Base-by-base conservation (phyloP, 2,329 filamentous ascomycete species). In the Fusarium xylarioides region DNA sequence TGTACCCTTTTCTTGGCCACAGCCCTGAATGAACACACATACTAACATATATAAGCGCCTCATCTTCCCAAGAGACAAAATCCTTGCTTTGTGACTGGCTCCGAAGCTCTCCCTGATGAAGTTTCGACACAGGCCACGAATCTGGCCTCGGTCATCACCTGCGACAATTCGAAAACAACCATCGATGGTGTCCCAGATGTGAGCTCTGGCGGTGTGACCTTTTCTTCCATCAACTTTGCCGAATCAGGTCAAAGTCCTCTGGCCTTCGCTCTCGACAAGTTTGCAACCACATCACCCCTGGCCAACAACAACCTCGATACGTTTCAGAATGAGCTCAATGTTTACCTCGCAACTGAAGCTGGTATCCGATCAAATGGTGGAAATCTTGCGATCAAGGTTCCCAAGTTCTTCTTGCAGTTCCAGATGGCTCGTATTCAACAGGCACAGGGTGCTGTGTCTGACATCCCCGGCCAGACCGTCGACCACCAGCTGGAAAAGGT, bases 321-420 rank as follows among this genome's bases (percentile, higher is more conserved):
- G 26, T 90, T 90, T 81, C 83, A 89, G 77, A 81, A 88, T 74
- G 77, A 83, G 69, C 83, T 90, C 47, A 85, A 90, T 76, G 85
- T 86, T 15, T 91, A 91, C 75, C 80, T 87, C 7, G 89, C 89
- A 1, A 91, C 89, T 9, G 89, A 91, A 79, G 88, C 87, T 3
- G 89, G 87, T 3, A 82, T 91, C 54, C 83, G 89, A 26, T 87
- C 85, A 28, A 84, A 85, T 11, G 86, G 84, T 15, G 89, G 88
- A 5, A 83, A 76, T 62, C 80, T 91, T 23, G 86, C 83, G 4
- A 87, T 91, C 80, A 90, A 91, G 80, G 86, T 88, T 10, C 89
- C 89, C 69, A 91, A 91, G 80, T 91, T 91, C 85, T 91, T 91
- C 79, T 78, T 91, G 46, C 81, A 85, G 66, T 87, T 90, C 78